Evolutionary conservation across 805 yeast genomes (phyloP), one percentile per base, ranked within the genome.

Genomic region (Kodamaea sagamina): DNA sequence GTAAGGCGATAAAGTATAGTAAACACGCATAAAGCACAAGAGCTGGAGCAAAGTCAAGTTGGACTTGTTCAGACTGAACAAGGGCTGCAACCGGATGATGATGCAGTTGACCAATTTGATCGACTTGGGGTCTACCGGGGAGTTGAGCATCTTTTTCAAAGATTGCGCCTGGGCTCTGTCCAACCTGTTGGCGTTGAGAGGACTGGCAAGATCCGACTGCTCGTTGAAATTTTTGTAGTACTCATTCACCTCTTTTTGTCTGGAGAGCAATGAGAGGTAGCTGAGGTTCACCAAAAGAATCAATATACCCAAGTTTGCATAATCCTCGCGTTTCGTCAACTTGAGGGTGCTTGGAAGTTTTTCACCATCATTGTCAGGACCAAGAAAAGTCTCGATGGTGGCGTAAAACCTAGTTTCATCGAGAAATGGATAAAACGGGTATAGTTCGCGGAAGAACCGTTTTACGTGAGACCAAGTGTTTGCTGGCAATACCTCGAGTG

Each of bases 201-300:
- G 21, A n/a, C 39, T 32, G 7, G 21, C 24, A 4, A 12, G 38
- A 9, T 32, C 32, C 4, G 18, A 17, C 12, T n/a, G 9, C 17
- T 31, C 36, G 12, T 43, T 27, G 13, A 32, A 43, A 5, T 16
- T 32, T n/a, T 27, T 17, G 36, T 38, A 43, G 32, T 34, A 43
- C 19, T 52, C 53, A 32, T 56, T 55, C 6, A 46, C 51, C 11
- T 27, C 22, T 11, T 27, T 40, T 10, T 42, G 46, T 41, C 52
- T 52, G 19, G 55, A 47, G 13, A 55, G 43, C 34, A 79, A 56
- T 0, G 84, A 75, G 26, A 78, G 60, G 78, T 84, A 80, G 17
- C 81, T 68, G 18, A 81, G 53, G 44, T 86, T 67, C 29, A 81
- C 54, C 13, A 79, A 66, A 13, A 81, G 68, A 13, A 81, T 61